Evolutionary conservation across 768 basidiomycete species (phyloP).

Genomic region (Pholiota molesta): DNA sequence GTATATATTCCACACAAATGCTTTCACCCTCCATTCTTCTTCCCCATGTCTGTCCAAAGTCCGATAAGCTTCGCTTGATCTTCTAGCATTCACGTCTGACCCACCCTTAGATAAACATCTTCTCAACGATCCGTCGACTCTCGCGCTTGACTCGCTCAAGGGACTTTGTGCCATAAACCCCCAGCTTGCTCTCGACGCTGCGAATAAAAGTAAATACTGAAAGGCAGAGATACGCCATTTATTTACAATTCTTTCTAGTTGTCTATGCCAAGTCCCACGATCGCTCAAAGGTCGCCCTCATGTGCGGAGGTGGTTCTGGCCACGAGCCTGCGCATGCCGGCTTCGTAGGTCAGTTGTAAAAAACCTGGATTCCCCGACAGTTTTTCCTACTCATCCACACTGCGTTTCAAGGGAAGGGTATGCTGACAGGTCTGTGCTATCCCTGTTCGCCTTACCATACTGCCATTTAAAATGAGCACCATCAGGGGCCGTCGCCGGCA

Average conservation of each 20-base stretch:
- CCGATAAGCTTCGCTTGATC: slow-evolving; percentile 1
- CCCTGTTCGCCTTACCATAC: background rate
- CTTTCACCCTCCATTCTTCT: background rate
- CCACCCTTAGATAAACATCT: slow-evolving; percentile 67
- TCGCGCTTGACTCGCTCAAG: slow-evolving; percentile 78
- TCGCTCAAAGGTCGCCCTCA: slow-evolving; percentile 68
- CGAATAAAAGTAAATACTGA: slow-evolving; percentile 62
- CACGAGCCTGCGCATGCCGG: slow-evolving; percentile 92
- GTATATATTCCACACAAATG: background rate
- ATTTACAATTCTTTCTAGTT: slow-evolving; percentile 62
- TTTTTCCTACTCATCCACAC: background rate
- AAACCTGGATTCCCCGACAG: background rate
- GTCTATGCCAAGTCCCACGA: slow-evolving; percentile 62
- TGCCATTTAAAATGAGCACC: no score
- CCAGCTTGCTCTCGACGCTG: slow-evolving; percentile 65
- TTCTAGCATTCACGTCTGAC: background rate
- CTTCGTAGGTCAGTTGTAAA: slow-evolving; percentile 70
- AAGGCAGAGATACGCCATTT: slow-evolving; percentile 6
- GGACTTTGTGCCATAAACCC: slow-evolving; percentile 78
- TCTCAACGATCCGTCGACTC: slow-evolving; percentile 65
- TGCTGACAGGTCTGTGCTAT: slow-evolving; percentile 62
- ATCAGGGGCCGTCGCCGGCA: slow-evolving; percentile 77
- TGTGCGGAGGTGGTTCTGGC: slow-evolving; percentile 86
- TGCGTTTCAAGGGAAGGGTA: slow-evolving; percentile 62
- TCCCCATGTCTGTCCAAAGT: slow-evolving; percentile 42